Base-by-base conservation (phyloP, 2,329 filamentous ascomycete genomes). In the Acrocalymma vagum region DNA sequence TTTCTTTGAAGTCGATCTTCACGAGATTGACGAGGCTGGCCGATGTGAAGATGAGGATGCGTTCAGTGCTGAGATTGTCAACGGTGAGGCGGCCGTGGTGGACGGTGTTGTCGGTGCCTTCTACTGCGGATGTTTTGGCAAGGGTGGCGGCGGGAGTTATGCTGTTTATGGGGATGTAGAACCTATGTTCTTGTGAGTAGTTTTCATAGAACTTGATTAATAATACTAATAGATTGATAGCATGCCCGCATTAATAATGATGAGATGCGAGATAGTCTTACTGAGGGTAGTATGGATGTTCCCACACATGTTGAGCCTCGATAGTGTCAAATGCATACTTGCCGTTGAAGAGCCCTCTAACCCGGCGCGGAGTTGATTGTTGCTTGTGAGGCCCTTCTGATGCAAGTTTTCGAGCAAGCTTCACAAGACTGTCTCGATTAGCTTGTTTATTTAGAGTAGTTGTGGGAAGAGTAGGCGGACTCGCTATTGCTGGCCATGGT, bases 351-450 rank as follows among this genome's bases (percentile, higher is more conserved):
- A 66, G 45, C 6, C 57, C 64, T 29, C 67, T 58, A 6, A 70
- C 56, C 11, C 66, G 64, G 9, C 65, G 60, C 2, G 58, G 41
- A 3, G 65, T 67, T 9, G 29, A 32, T 24, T 65, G 48, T 6
- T 47, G 38, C 23, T 53, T 65, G 36, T 60, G 47, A 1, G 73
- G 73, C 1, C 74, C 74, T 14, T 72, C 50, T 3, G 62, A 58
- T 11, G 60, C 63, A 20, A 77, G 68, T 36, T 67, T 71, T 45
- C 70, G 56, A 36, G 73, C 73, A 15, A 77, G 63, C 14, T 67
- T 62, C 9, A 55, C 53, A 15, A 75, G 65, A 49, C 71, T 74
- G 33, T n/a, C n/a, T n/a, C n/a, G n/a, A n/a, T n/a, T n/a, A n/a
- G n/a, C n/a, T n/a, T n/a, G n/a, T n/a, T n/a, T n/a, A n/a, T n/a